A percentile compares a stretch with the other conserved stretches of the same genome.
These are phyloP conservation scores for Saccharomycopsis sp. DNA, from an alignment of 805 yeast genomes.

Conservation along the genomic window DNA sequence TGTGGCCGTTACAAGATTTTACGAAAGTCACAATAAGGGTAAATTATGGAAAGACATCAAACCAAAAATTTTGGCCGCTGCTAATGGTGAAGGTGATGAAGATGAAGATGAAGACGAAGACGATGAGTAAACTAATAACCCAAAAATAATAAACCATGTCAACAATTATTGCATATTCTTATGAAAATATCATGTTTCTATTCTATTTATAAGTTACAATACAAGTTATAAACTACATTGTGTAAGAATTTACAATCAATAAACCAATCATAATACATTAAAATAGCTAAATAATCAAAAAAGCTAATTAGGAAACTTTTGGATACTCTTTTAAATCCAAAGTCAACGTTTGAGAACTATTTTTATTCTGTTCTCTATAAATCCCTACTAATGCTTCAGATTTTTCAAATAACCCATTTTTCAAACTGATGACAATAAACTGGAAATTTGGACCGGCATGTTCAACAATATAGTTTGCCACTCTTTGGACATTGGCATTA, in stretches of 20 bases:
- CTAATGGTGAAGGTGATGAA: conserved; percentile 46
- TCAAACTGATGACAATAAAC: conserved; percentile 86
- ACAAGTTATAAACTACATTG: too few relatives aligned
- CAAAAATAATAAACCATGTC: neutral
- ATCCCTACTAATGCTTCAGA: conserved; percentile 91
- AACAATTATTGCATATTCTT: too few relatives aligned
- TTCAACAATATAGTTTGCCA: conserved; percentile 75
- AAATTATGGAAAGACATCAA: conserved; percentile 80
- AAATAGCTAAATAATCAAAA: too few relatives aligned
- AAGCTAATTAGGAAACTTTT: too few relatives aligned
- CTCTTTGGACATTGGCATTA: conserved; percentile 71
- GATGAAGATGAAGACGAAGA: conserved; percentile 41
- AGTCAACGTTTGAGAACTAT: conserved; percentile 64
- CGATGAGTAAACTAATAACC: neutral
- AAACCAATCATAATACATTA: too few relatives aligned
- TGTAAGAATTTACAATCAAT: too few relatives aligned
- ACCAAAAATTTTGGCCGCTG: conserved; percentile 43
- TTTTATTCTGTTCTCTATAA: conserved; percentile 67
- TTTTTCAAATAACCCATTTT: conserved; percentile 75
- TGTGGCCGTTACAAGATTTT: conserved; percentile 54
- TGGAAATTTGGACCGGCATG: conserved; percentile 75
- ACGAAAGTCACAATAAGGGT: conserved; percentile 71
- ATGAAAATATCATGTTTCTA: too few relatives aligned
- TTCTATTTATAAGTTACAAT: too few relatives aligned
- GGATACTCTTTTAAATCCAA: conserved; percentile 60